A percentile compares a stretch with the other conserved stretches of the same genome.
Evolutionary conservation across 164 flowering plant species (phyloP).

Genomic region (Chimonanthus praecox): DNA sequence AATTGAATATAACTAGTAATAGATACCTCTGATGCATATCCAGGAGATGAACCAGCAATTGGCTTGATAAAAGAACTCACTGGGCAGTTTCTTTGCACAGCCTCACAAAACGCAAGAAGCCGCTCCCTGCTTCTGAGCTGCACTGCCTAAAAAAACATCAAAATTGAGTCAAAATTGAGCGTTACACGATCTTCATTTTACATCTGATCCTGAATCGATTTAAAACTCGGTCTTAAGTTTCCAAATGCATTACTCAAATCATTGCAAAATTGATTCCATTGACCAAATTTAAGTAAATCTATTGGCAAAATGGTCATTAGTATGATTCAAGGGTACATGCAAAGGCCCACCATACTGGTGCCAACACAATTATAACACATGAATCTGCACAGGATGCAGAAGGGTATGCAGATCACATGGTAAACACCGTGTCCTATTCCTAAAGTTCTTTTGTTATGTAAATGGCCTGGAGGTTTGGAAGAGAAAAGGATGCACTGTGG

Average conservation of each 20-base stretch:
- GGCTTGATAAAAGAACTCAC: slow-evolving; percentile 78
- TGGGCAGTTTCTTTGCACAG: slow-evolving; percentile 85
- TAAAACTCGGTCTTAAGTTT: neutral
- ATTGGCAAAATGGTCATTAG: neutral
- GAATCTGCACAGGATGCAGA: too few relatives aligned
- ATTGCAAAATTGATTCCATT: neutral
- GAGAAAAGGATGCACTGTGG: too few relatives aligned
- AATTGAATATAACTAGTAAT: neutral
- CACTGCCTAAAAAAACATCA: slow-evolving; percentile 50
- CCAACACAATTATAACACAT: too few relatives aligned
- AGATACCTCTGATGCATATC: slow-evolving; percentile 85
- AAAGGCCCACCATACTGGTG: too few relatives aligned
- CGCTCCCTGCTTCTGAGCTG: slow-evolving; percentile 69
- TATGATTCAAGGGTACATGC: too few relatives aligned
- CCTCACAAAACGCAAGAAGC: slow-evolving; percentile 82
- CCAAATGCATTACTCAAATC: neutral
- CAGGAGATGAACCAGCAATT: slow-evolving; percentile 66
- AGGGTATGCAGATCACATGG: too few relatives aligned
- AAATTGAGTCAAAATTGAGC: neutral
- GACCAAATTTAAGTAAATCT: neutral
- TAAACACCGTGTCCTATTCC: too few relatives aligned
- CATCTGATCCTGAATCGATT: neutral
- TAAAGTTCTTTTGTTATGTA: too few relatives aligned
- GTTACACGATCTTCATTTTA: slow-evolving; percentile 1
- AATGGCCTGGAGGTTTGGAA: too few relatives aligned